Percentiles rank a stretch among this genome's conserved stretches.
Evolutionary conservation across 2,329 filamentous ascomycete genomes (phyloP).

Genomic region (Cyphellophora attinorum): DNA sequence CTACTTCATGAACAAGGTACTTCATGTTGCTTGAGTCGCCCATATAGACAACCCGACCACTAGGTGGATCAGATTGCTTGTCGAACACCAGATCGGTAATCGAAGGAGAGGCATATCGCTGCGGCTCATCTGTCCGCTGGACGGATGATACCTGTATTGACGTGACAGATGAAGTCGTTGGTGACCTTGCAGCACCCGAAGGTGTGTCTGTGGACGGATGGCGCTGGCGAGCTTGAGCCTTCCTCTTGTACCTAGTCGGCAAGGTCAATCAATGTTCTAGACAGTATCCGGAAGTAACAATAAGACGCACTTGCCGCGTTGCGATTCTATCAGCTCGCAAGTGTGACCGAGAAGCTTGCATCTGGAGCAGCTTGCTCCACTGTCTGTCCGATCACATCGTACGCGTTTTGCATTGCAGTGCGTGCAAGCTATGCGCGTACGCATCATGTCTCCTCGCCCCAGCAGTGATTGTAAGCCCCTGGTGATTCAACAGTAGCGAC

Average conservation of each 20-base stretch:
- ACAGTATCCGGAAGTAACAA: too few relatives aligned
- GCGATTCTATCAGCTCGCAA: constrained; percentile 13
- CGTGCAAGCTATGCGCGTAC: constrained; percentile 13
- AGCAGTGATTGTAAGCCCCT: too few relatives aligned
- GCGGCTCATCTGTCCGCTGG: neutral
- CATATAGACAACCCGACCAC: constrained; percentile 10
- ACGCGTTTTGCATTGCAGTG: constrained; percentile 14
- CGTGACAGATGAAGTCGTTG: neutral
- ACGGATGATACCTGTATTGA: neutral
- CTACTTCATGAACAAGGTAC: constrained; percentile 19
- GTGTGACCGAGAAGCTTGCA: constrained; percentile 6
- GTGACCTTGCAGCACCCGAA: neutral
- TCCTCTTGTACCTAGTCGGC: neutral
- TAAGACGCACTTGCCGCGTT: constrained; percentile 14
- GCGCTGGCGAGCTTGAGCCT: neutral
- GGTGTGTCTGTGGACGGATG: neutral
- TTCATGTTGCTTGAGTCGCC: constrained; percentile 19
- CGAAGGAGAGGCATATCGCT: constrained; percentile 7
- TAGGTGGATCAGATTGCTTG: constrained; percentile 4
- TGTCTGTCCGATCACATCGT: constrained; percentile 11
- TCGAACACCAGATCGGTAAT: constrained; percentile 5
- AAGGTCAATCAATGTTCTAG: neutral
- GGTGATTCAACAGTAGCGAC: too few relatives aligned
- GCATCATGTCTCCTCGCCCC: too few relatives aligned
- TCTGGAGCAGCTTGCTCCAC: constrained; percentile 10